Conservation (phyloP, 139 green algal species). For the Asterochloris erici region DNA sequence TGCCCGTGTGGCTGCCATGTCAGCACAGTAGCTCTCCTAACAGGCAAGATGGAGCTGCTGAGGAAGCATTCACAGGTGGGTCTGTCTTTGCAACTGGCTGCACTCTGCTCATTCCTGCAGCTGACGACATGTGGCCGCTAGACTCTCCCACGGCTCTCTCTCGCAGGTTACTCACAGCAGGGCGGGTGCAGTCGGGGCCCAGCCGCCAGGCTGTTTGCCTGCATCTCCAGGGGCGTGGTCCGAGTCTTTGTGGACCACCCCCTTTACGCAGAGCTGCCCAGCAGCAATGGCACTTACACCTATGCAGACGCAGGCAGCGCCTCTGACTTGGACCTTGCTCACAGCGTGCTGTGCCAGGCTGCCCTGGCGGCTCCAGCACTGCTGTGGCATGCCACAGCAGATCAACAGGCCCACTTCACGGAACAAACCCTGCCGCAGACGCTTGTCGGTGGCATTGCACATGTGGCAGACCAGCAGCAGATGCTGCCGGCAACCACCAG, state of each 20-base stretch:
- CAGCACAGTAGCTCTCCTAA: no score
- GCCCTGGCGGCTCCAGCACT: constrained; percentile 69
- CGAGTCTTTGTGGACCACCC: constrained; percentile 84
- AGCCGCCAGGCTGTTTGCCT: constrained; percentile 34
- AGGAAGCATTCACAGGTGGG: no score
- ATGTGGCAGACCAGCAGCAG: constrained; percentile 11
- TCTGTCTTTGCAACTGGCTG: no score
- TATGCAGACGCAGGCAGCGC: constrained; percentile 34
- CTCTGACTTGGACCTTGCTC: constrained; percentile 53
- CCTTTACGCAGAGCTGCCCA: constrained; percentile 35
- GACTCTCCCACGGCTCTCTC: no score
- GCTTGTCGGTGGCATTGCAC: constrained; percentile 14
- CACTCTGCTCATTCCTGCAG: no score
- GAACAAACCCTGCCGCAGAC: neutral
- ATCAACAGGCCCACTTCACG: neutral
- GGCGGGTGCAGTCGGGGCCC: no score
- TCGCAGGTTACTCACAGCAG: no score
- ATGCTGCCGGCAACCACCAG: neutral
- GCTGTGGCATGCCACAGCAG: constrained; percentile 39
- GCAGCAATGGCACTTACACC: constrained; percentile 21
- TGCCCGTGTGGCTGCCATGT: constrained; percentile 47
- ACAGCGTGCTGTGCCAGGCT: constrained; percentile 78
- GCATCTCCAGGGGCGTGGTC: constrained; percentile 49
- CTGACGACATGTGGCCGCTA: no score
- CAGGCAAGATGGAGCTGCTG: no score